Evolutionary conservation across 208 protist genomes (phyloP).

Genomic region (Trypanosoma conorhini): DNA sequence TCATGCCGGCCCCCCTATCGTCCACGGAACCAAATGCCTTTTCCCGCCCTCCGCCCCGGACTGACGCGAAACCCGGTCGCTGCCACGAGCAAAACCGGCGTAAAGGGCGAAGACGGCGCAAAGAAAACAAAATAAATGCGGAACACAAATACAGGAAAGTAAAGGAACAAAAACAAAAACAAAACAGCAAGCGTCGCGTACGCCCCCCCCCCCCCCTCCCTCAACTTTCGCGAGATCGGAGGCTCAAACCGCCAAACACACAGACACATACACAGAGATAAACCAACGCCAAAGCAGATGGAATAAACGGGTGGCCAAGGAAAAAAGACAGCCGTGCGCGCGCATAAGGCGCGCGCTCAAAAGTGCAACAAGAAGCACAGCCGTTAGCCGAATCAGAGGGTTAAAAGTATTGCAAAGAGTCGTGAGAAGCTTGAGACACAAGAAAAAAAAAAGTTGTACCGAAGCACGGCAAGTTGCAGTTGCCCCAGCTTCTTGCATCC

Average conservation of each 20-base stretch:
- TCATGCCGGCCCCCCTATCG: conserved; percentile 10
- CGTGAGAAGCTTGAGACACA: no score
- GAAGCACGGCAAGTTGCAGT: no score
- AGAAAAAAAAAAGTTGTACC: no score
- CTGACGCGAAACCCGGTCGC: background rate
- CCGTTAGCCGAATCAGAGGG: no score
- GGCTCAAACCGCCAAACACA: background rate
- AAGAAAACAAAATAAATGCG: background rate
- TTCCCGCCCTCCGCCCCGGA: background rate
- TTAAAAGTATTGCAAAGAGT: no score
- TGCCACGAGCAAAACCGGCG: background rate
- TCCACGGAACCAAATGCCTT: background rate
- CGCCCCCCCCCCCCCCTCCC: no score
- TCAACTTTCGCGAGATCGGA: background rate
- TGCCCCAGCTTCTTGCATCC: no score
- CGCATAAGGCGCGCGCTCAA: no score
- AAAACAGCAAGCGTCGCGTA: background rate
- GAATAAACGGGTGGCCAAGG: no score
- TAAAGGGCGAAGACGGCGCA: background rate
- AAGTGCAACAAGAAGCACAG: no score
- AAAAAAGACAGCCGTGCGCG: no score
- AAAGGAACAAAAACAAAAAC: background rate
- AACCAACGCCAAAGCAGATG: background rate
- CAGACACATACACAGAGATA: background rate
- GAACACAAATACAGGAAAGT: background rate